Percentiles rank a stretch among this genome's conserved stretches.
Evolutionary conservation across 106 monocot genomes (phyloP).

Genomic region (Iris macrosiphon): DNA sequence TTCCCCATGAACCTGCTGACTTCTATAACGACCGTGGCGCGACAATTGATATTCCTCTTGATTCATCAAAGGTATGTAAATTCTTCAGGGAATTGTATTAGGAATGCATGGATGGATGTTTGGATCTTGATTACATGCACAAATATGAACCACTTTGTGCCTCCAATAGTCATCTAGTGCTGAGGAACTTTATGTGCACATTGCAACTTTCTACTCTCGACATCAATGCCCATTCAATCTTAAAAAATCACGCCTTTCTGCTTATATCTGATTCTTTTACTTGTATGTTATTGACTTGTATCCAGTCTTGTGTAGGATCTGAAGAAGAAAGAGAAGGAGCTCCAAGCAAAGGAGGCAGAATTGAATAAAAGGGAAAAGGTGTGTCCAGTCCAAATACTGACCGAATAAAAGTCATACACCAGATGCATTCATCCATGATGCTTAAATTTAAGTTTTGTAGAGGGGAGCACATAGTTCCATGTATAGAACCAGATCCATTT

Average conservation of each 20-base stretch:
- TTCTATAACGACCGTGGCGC: slow-evolving; percentile 67
- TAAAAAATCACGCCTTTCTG: too few relatives aligned
- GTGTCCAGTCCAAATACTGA: too few relatives aligned
- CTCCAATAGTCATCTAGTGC: not conserved
- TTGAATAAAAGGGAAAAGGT: slow-evolving; percentile 79
- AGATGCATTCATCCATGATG: too few relatives aligned
- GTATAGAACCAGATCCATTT: too few relatives aligned
- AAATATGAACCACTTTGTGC: not conserved
- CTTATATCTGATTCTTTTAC: not conserved
- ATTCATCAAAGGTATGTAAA: slow-evolving; percentile 42
- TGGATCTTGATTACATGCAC: not conserved
- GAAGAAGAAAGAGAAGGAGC: slow-evolving; percentile 64
- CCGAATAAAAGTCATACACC: too few relatives aligned
- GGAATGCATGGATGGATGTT: not conserved
- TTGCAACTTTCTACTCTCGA: too few relatives aligned
- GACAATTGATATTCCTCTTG: slow-evolving; percentile 80
- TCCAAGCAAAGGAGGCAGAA: slow-evolving; percentile 69
- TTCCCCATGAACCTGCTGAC: slow-evolving; percentile 82
- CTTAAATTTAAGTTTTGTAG: too few relatives aligned
- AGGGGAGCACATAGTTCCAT: too few relatives aligned
- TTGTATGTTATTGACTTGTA: not conserved
- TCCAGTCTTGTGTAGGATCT: slow-evolving; percentile 33
- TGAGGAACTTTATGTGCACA: too few relatives aligned
- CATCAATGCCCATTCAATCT: too few relatives aligned
- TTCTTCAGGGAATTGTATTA: not conserved